Evolutionary conservation across 2,329 filamentous ascomycete genomes (phyloP).

Genomic region (Claviceps purpurea): DNA sequence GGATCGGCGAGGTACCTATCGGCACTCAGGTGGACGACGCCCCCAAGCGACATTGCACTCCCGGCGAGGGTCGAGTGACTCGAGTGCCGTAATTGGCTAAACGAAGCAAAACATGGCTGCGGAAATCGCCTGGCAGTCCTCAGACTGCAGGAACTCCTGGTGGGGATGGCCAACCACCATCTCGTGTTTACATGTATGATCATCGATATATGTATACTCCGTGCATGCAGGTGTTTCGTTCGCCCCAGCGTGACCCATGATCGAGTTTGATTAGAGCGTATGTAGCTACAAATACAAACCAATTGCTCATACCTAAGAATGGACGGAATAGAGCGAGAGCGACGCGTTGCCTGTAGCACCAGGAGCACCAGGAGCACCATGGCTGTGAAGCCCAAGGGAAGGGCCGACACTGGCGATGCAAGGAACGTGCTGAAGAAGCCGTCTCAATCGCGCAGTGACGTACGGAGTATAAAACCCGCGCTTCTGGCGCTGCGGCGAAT

Average conservation of each 20-base stretch:
- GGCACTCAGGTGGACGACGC: background rate
- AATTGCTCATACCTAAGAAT: too few relatives aligned
- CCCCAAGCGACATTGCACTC: background rate
- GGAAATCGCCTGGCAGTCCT: constrained; percentile 1
- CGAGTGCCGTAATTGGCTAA: background rate
- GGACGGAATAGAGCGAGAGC: too few relatives aligned
- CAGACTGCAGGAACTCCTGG: background rate
- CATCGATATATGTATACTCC: background rate
- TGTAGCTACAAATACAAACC: too few relatives aligned
- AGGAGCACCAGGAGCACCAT: too few relatives aligned
- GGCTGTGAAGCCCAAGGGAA: too few relatives aligned
- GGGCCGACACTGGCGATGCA: too few relatives aligned
- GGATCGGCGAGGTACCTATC: background rate
- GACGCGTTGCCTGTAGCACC: too few relatives aligned
- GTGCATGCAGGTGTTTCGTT: constrained; percentile 2
- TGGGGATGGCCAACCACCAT: background rate
- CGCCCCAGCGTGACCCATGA: constrained; percentile 6
- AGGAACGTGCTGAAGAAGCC: too few relatives aligned
- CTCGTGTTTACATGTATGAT: constrained; percentile 4
- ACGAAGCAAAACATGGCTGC: background rate
- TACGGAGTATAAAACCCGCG: too few relatives aligned
- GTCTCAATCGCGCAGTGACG: too few relatives aligned
- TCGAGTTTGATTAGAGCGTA: background rate
- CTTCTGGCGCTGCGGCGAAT: too few relatives aligned
- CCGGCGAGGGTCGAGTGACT: background rate